Evolutionary conservation across 352 stramenopile genomes (phyloP), one percentile per base, ranked within the genome.

Genomic region (Thalassiosira sp.): DNA sequence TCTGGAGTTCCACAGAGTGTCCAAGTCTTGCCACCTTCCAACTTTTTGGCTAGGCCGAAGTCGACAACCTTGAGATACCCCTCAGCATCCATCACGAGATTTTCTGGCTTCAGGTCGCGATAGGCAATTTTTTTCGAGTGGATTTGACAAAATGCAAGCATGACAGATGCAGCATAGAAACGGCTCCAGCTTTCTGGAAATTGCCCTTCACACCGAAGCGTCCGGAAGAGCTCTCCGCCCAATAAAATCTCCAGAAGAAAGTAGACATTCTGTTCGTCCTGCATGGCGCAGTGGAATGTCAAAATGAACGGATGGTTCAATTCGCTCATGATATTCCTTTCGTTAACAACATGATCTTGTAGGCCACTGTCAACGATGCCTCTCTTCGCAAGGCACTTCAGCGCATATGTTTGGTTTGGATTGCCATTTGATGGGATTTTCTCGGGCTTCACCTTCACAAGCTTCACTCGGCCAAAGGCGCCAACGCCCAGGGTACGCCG

Each of bases 1-100:
- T 97, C 81, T 89, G 92, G 95, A 22, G 95, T 98, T 25, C 96
- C 96, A 72, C 96, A 98, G 8, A 98, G 80, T 10, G 96, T 98
- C 82, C 95, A 98, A 24, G 95, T 97, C 35, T 94, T 90, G 5
- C 84, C 80, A 10, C 46, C 15, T 6, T 75, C 72, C 16, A 97
- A 95, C 54, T 90, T 88, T 11, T 95, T 95, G 8, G 95, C 78
- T 6, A 94, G 81, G 61, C 97, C 87, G 59, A 97, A 97, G 79
- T 97, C 94, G 15, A 96, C 90, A 27, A 94, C 63, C 59, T 93
- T 90, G 33, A 88, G 94, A 70, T 97, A 98, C 0, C 95, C 94
- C 31, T 95, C 84, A 2, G 81, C 89, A 72, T 93, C 95, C 57
- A 96, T 86, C 16, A 98, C 85, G 25, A 98, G 77, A 76, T 98